Evolutionary conservation across 257 asterid species (phyloP).

Genomic region (Knoxia roxburghii): DNA sequence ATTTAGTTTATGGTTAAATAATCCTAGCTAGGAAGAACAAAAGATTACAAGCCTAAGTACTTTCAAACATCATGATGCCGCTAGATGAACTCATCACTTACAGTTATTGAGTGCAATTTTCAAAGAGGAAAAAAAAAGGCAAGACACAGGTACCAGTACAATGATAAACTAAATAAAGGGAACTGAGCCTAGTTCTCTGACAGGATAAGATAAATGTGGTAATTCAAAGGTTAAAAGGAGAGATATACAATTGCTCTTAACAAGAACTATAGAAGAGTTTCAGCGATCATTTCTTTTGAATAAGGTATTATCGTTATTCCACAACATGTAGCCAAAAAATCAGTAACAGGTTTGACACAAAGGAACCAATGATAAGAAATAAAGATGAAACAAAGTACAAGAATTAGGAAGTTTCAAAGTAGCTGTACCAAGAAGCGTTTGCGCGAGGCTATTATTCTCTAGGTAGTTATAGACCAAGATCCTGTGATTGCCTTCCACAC

Average conservation of each 20-base stretch:
- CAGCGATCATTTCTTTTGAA: neutral
- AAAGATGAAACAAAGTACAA: neutral
- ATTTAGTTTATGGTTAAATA: neutral
- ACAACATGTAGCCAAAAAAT: neutral
- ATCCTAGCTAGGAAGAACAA: neutral
- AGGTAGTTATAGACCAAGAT: conserved; percentile 91
- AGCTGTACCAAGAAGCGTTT: conserved; percentile 71
- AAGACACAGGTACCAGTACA: neutral
- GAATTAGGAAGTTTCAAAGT: neutral
- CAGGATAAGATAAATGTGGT: too few species aligned
- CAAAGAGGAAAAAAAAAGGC: neutral
- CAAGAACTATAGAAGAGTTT: neutral
- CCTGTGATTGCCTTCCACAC: conserved; percentile 73
- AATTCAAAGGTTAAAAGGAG: too few species aligned
- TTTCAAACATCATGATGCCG: conserved; percentile 2
- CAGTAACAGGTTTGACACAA: neutral
- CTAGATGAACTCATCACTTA: neutral
- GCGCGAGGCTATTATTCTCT: conserved; percentile 83
- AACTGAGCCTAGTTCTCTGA: neutral
- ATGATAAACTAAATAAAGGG: neutral
- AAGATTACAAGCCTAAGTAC: neutral
- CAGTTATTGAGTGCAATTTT: neutral
- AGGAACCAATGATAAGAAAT: neutral
- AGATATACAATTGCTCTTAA: neutral
- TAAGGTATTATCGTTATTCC: neutral